These are phyloP conservation scores for Phytophthora megakarya DNA, from an alignment of 352 stramenopile species.

Conservation along the genomic window DNA sequence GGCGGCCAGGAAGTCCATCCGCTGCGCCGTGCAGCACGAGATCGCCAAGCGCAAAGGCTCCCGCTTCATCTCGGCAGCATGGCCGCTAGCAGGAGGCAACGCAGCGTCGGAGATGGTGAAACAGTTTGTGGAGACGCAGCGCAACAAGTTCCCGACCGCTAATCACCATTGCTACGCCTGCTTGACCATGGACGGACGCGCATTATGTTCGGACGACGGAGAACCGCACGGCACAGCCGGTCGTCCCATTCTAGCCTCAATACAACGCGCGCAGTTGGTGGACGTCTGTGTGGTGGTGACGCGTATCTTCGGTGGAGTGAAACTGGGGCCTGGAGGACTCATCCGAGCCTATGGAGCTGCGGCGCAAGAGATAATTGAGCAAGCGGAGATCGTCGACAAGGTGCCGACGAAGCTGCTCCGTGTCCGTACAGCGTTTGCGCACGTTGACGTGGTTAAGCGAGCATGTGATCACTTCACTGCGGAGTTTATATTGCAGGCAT, in stretches of 20 bases:
- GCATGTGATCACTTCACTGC: conserved; percentile 45
- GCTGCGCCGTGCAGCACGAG: conserved; percentile 64
- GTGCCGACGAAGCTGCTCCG: conserved; percentile 47
- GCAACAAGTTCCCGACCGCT: conserved; percentile 52
- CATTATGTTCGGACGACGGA: conserved; percentile 75
- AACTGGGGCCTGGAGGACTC: conserved; percentile 72
- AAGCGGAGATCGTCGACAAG: conserved; percentile 57
- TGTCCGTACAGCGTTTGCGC: conserved; percentile 39
- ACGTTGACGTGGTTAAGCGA: conserved; percentile 52
- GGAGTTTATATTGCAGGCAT: conserved; percentile 50
- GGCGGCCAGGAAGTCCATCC: conserved; percentile 47
- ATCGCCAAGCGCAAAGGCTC: conserved; percentile 84
- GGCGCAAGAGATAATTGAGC: conserved; percentile 59
- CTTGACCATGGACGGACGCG: conserved; percentile 53
- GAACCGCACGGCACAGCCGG: conserved; percentile 78
- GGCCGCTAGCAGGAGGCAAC: conserved; percentile 45
- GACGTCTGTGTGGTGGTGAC: conserved; percentile 79
- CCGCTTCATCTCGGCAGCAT: conserved; percentile 75
- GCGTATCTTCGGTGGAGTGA: conserved; percentile 74
- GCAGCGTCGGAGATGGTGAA: conserved; percentile 46
- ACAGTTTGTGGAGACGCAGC: conserved; percentile 49
- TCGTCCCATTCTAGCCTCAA: conserved; percentile 59
- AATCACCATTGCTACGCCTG: conserved; percentile 82
- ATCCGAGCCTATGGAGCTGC: conserved; percentile 73
- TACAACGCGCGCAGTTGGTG: conserved; percentile 66